Conservation (phyloP, 2,329 filamentous ascomycete genomes). For the Coniochaeta ligniaria region DNA sequence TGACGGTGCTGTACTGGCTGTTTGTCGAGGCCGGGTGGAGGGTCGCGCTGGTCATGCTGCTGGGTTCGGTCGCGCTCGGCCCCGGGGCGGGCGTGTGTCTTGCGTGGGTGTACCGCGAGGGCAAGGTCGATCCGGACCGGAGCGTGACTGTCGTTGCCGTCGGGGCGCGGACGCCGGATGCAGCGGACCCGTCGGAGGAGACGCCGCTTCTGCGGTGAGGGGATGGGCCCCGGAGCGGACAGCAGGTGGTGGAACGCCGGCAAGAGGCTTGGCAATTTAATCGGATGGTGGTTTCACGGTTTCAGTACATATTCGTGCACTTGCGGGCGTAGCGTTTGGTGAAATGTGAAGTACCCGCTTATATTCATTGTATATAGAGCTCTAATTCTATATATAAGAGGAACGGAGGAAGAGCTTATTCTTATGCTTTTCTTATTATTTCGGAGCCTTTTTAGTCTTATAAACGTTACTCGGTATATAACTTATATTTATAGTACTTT, state of each 20-base stretch:
- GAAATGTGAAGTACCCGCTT: too few species aligned
- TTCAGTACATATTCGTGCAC: not conserved
- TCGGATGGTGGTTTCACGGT: not conserved
- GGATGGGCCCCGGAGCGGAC: not conserved
- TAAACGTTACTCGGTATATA: too few species aligned
- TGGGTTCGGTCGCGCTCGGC: slow-evolving; percentile 20
- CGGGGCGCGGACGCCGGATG: slow-evolving; percentile 8
- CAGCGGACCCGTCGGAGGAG: slow-evolving; percentile 13
- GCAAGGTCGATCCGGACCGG: slow-evolving; percentile 10
- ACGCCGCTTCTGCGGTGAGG: slow-evolving; percentile 19
- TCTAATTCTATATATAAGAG: too few species aligned
- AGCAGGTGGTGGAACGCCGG: not conserved
- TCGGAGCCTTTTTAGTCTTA: too few species aligned
- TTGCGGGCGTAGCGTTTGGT: not conserved
- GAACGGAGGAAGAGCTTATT: too few species aligned
- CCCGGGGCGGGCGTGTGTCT: slow-evolving; percentile 28
- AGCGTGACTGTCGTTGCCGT: slow-evolving; percentile 17
- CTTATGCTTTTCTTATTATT: too few species aligned
- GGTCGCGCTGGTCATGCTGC: slow-evolving; percentile 17
- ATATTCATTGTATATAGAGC: too few species aligned
- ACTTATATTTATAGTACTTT: too few species aligned
- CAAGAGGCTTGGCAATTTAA: not conserved
- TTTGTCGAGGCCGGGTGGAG: slow-evolving; percentile 41
- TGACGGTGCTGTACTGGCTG: slow-evolving; percentile 46
- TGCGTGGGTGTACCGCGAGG: slow-evolving; percentile 24